Base-by-base conservation (phyloP, 1,139 yeast genomes). In the Scheffersomyces parashehatae region DNA sequence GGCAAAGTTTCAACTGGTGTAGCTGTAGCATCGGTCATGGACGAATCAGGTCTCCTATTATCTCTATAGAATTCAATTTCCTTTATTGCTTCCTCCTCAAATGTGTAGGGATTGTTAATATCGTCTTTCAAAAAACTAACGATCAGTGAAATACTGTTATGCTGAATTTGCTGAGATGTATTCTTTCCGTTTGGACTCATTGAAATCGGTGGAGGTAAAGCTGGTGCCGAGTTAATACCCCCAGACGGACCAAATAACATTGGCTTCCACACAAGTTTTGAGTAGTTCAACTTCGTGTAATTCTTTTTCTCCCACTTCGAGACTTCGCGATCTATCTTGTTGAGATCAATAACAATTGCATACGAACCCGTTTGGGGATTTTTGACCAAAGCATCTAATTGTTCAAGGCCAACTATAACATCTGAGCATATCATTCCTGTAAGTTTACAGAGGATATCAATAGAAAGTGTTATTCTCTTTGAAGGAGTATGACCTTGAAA, bases 361-460 rank as follows among this genome's bases (percentile, higher is more conserved):
- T 81, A 88, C 11, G 60, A 56, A 3, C 69, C 67, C 1, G 76
- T 68, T 15, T 55, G 47, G 1, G 70, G 70, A 45, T 76, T 75
- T 40, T 77, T 69, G 2, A 79, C 64, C 32, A 93, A 68, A 4
- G 86, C 82, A 34, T 81, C 75, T 15, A 93, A 65, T 46, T 84
- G 86, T 60, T 93, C 99, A 26, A 93, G 69, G 0, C 96, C 96
- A 38, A 87, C 88, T 6, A 91, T 76, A 0, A 91, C 91, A 64
- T 93, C 98, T 11, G 93, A 87, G 4, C 87, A 79, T 1, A 79
- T 83, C 93, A 93, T 87, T 0, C 98, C 97, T 0, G 97, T 88
- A 15, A 81, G 58, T 47, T 77, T 78, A 6, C 91, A 73, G 15
- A 93, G 58, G 41, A 74, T 81, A 31, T 81, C 79, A 15, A 90